Evolutionary conservation across 2,329 filamentous ascomycete species (phyloP).

Genomic region (Capronia epimyces): DNA sequence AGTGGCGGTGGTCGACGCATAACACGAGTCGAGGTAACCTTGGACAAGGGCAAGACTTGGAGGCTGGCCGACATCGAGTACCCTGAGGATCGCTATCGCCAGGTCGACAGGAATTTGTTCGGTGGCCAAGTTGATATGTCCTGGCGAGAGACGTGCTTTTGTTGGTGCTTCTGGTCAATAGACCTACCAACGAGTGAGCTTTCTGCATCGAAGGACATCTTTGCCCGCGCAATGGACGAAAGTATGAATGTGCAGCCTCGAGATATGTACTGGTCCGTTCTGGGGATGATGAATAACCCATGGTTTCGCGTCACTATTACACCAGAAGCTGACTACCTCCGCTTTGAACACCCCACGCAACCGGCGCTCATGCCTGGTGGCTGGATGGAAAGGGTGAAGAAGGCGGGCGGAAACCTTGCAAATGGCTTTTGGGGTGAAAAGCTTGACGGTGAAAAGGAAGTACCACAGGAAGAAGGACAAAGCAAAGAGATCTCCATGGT

Average conservation of each 20-base stretch:
- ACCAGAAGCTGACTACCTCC: constrained; percentile 58
- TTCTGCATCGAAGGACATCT: constrained; percentile 61
- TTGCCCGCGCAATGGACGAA: constrained; percentile 86
- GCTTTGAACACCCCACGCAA: constrained; percentile 85
- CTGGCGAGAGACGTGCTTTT: constrained; percentile 76
- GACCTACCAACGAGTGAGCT: constrained; percentile 61
- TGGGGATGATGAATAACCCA: constrained; percentile 97
- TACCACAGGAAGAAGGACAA: constrained; percentile 45
- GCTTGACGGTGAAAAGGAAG: constrained; percentile 48
- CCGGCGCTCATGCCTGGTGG: constrained; percentile 71
- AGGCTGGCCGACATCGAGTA: constrained; percentile 70
- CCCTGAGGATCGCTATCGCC: constrained; percentile 77
- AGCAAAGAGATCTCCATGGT: constrained; percentile 70
- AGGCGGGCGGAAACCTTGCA: constrained; percentile 67
- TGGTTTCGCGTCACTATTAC: constrained; percentile 81
- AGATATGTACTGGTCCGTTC: constrained; percentile 93
- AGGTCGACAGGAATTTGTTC: constrained; percentile 58
- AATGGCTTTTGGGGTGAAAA: constrained; percentile 84
- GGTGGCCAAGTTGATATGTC: constrained; percentile 74
- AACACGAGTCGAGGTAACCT: constrained; percentile 73
- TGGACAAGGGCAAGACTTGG: constrained; percentile 81
- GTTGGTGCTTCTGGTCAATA: constrained; percentile 88
- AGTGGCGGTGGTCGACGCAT: constrained; percentile 79
- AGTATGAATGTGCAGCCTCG: constrained; percentile 78
- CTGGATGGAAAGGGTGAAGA: constrained; percentile 92